Percentiles rank a stretch among this genome's conserved stretches.
phyloP scores from a whole-genome alignment of 2,329 filamentous ascomycete species.

The Ceratocystis huliohia region DNA sequence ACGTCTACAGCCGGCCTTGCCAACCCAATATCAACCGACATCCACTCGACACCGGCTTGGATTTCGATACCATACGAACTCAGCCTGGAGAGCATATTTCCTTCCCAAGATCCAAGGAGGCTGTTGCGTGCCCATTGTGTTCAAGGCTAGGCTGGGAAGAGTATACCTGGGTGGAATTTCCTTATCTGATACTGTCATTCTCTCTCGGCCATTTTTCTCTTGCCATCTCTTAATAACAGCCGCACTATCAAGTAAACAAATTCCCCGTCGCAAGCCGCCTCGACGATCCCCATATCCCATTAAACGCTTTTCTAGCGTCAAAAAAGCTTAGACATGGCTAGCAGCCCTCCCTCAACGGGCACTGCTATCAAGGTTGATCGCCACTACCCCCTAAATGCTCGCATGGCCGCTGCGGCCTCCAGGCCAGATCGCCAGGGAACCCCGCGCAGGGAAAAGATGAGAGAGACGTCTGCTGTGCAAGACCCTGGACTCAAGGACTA shows the following conservation, averaged over 20 bases:
- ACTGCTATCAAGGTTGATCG: constrained; percentile 26
- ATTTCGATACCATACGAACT: too few relatives aligned
- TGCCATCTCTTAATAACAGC: background rate
- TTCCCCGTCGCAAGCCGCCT: background rate
- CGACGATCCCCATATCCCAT: background rate
- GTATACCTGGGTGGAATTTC: too few relatives aligned
- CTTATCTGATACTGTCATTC: too few relatives aligned
- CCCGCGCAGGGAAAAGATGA: constrained; percentile 49
- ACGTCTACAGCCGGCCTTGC: background rate
- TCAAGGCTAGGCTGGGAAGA: too few relatives aligned
- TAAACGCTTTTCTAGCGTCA: background rate
- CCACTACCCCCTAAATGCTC: constrained; percentile 35
- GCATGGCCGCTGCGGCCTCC: constrained; percentile 30
- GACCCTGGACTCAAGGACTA: constrained; percentile 71
- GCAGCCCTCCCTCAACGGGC: constrained; percentile 23
- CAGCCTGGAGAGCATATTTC: background rate
- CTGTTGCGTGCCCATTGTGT: too few relatives aligned
- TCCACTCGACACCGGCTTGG: background rate
- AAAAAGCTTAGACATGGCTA: constrained; percentile 11
- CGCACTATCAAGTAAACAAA: background rate
- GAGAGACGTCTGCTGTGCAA: constrained; percentile 53
- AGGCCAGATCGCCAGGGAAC: constrained; percentile 39
- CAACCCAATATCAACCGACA: background rate
- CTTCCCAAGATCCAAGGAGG: background rate
- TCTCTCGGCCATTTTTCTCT: background rate